These are phyloP conservation scores for Corynespora cassiicola DNA, from an alignment of 2,329 filamentous ascomycete genomes.

Conservation along the genomic window DNA sequence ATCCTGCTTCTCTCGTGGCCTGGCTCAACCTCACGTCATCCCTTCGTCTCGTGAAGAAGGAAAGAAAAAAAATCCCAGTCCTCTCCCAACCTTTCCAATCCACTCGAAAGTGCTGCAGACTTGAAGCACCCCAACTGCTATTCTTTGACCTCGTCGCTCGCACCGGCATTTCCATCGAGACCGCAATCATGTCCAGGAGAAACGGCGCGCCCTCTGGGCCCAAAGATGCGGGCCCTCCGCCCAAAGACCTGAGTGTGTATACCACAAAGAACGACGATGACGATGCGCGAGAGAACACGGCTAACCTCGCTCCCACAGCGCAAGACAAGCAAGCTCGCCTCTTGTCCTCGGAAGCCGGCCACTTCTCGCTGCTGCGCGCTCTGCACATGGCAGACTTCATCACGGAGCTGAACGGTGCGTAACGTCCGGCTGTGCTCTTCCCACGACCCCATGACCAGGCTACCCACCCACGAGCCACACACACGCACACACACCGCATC, in stretches of 20 bases:
- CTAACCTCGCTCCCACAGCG: constrained; percentile 50
- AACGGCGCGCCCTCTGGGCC: constrained; percentile 58
- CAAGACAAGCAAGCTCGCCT: constrained; percentile 79
- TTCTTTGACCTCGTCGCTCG: too few relatives aligned
- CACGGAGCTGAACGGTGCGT: constrained; percentile 75
- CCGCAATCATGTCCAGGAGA: constrained; percentile 73
- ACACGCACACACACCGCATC: neutral
- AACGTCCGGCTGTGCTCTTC: too few relatives aligned
- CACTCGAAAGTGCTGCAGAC: too few relatives aligned
- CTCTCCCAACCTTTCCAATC: too few relatives aligned
- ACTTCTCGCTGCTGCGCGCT: constrained; percentile 67
- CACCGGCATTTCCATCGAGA: too few relatives aligned
- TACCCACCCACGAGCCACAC: neutral
- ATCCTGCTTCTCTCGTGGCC: too few relatives aligned
- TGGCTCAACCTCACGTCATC: too few relatives aligned
- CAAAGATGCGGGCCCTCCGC: constrained; percentile 37
- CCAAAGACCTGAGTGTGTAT: constrained; percentile 52
- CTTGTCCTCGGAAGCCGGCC: constrained; percentile 71
- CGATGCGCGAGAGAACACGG: neutral
- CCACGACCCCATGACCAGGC: too few relatives aligned
- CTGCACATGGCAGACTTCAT: constrained; percentile 85
- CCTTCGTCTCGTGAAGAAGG: too few relatives aligned
- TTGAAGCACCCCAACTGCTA: too few relatives aligned
- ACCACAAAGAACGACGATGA: neutral
- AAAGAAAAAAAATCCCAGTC: too few relatives aligned